These are phyloP conservation scores for Exophiala calicioides DNA, from an alignment of 2,329 filamentous ascomycete species.

Conservation along the genomic window DNA sequence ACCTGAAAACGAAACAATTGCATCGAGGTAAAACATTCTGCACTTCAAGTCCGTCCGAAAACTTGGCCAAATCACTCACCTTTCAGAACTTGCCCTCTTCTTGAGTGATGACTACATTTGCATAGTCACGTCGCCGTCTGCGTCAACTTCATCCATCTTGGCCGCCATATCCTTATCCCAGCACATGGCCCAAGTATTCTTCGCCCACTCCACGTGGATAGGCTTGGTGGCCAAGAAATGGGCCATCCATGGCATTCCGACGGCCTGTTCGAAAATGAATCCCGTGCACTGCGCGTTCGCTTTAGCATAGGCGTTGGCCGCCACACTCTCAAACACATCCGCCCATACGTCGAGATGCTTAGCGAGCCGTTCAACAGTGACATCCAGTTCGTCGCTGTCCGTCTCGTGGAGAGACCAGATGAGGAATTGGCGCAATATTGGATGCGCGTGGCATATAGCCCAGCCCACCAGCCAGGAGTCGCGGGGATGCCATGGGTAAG, in stretches of 20 bases:
- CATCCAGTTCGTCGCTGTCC: slow-evolving; percentile 1
- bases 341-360: slow-evolving; percentile 16
- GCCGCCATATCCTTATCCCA: not conserved
- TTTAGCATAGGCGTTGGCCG: not conserved
- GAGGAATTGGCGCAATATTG: slow-evolving; percentile 13
- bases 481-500: not conserved
- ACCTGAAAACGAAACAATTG: too few species aligned
- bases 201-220: slow-evolving; percentile 1
- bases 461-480: slow-evolving; percentile 17
- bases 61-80: too few species aligned
- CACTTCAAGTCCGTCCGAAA: too few species aligned
- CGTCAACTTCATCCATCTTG: not conserved
- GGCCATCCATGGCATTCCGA: slow-evolving; percentile 9
- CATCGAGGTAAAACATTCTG: too few species aligned
- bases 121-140: not conserved
- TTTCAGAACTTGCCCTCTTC: too few species aligned
- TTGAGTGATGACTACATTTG: too few species aligned
- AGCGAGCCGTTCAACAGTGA: slow-evolving; percentile 15
- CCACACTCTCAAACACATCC: slow-evolving; percentile 13
- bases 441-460: slow-evolving; percentile 7
- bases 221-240: slow-evolving; percentile 3
- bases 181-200: not conserved
- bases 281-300: not conserved
- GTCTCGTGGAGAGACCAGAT: slow-evolving; percentile 13
- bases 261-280: not conserved